These are phyloP conservation scores for Alternaria brassicicola DNA, from an alignment of 2,329 filamentous ascomycete genomes.

Conservation along the genomic window DNA sequence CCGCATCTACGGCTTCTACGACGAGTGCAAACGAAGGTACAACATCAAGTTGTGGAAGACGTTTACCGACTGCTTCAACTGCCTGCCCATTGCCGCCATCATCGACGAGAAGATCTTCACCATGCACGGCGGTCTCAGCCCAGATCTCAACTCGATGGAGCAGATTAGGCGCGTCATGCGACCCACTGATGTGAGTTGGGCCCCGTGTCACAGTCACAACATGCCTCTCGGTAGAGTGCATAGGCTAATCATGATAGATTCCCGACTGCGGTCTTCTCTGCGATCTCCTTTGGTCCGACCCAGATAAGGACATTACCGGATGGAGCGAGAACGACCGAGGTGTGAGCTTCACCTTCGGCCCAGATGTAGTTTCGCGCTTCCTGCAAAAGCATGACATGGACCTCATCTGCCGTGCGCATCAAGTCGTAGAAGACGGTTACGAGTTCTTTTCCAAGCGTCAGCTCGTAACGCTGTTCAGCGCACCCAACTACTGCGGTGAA, in stretches of 20 bases:
- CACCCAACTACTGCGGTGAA: conserved; percentile 98
- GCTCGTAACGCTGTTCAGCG: conserved; percentile 95
- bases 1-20: conserved; percentile 99
- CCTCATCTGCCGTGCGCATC: conserved; percentile 96
- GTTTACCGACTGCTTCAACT: conserved; percentile 99
- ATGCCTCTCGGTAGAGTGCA: conserved; percentile 30
- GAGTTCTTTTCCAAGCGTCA: conserved; percentile 99
- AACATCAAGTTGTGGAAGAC: conserved; percentile 99
- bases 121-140: conserved; percentile 97
- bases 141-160: conserved; percentile 99
- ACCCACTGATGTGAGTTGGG: conserved; percentile 86
- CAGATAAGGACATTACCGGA: conserved; percentile 98
- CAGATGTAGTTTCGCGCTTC: conserved; percentile 96
- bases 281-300: conserved; percentile 97
- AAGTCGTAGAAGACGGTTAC: conserved; percentile 98
- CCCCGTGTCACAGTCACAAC: background rate
- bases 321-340: conserved; percentile 99
- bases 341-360: conserved; percentile 98
- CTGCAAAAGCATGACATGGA: conserved; percentile 99
- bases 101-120: conserved; percentile 99
- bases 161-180: conserved; percentile 99
- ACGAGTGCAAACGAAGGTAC: conserved; percentile 98
- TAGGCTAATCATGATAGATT: conserved; percentile 69
- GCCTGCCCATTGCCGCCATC: conserved; percentile 95
- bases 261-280: conserved; percentile 97